Evolutionary conservation across 345 rosid species (phyloP), one percentile per base, ranked within the genome.

Genomic region (Geranium brycei): DNA sequence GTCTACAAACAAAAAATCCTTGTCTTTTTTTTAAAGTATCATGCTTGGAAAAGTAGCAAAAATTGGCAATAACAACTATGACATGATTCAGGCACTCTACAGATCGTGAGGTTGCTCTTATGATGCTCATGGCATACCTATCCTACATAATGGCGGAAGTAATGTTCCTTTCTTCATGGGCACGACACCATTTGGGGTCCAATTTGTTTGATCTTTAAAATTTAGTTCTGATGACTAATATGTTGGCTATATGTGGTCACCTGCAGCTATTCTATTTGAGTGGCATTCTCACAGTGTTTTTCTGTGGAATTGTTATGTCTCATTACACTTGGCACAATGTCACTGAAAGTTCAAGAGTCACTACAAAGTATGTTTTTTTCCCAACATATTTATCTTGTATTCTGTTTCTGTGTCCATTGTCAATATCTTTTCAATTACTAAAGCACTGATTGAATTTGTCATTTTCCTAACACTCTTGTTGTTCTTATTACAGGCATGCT

Each of bases 241-340:
- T 47, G 53, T 8, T 47, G 53, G 53, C 15, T 47, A 47, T 47
- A 11, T 2, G 53, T 47, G 13, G 58, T 64, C 47, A 38, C 56
- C n/a, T 79, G 87, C 81, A 88, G 96, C 81, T 86, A 56, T 88
- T 83, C 64, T 78, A 81, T 68, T 81, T 89, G 75, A 89, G 96
- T 31, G 90, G 91, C 74, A 89, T 89, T 73, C 96, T 89, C 70
- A 89, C 96, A 1, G 92, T 89, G 40, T 88, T 88, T 65, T 88
- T 88, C 79, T 86, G 96, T 72, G 92, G 96, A 61, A 86, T 88
- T 76, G 92, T 89, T 67, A 89, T 89, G 96, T 89, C 96, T 17
- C 96, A 89, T 82, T 89, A 89, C 74, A 89, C 96, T 51, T 89
- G 96, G 96, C 96, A 89, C 78, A 89, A 89, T 57, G 96, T 89